phyloP scores from a whole-genome alignment of 495 filamentous ascomycete species.

The Aspergillus cavernicola region DNA sequence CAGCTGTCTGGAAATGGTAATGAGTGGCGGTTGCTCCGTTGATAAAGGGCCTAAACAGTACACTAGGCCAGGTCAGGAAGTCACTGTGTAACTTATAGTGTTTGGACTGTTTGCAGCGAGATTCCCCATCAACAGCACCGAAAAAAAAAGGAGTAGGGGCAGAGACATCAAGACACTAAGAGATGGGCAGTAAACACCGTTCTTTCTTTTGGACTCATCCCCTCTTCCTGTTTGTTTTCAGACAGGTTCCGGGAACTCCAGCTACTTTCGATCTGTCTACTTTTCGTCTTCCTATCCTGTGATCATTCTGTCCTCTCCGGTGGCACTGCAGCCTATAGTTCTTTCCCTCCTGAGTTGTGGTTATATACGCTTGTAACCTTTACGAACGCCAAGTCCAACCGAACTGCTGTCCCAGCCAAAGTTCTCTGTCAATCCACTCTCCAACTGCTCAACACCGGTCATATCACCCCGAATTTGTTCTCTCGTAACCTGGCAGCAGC shows the following conservation, averaged over 20 bases:
- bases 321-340: slow-evolving; percentile 3
- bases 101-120: slow-evolving; percentile 26
- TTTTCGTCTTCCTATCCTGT: background rate
- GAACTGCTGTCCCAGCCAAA: slow-evolving; percentile 22
- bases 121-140: background rate
- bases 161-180: slow-evolving; percentile 4
- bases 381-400: slow-evolving; percentile 17
- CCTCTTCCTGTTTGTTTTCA: slow-evolving; percentile 2
- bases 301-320: background rate
- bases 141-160: slow-evolving; percentile 25
- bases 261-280: background rate
- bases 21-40: background rate
- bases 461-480: background rate
- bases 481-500: background rate
- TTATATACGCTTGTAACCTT: slow-evolving; percentile 18
- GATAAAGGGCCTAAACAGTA: background rate
- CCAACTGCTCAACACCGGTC: background rate
- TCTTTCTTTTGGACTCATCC: slow-evolving; percentile 5
- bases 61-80: background rate
- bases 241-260: background rate
- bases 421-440: slow-evolving; percentile 13
- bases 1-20: too few species aligned
- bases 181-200: background rate
- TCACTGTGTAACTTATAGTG: slow-evolving; percentile 3
- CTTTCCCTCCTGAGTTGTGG: slow-evolving; percentile 11